A percentile compares a stretch with the other conserved stretches of the same genome.
phyloP scores from a whole-genome alignment of 176 grass and related monocot genomes.

The Rhynchospora pubera region DNA sequence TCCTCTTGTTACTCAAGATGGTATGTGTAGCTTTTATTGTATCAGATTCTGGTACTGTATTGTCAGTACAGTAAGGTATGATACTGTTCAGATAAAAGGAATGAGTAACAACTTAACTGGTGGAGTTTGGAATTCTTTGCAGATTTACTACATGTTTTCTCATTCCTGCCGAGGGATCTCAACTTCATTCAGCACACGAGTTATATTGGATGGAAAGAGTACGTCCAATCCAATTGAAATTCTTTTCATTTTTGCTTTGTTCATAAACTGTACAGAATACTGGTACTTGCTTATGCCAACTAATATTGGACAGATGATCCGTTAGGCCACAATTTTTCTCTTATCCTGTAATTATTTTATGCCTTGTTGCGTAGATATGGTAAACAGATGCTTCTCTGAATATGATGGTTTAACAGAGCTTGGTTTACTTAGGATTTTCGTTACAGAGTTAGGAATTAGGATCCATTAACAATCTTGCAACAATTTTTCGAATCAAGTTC shows the following conservation, averaged over 20 bases:
- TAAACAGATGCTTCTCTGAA: not conserved
- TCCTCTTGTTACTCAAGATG: conserved; percentile 71
- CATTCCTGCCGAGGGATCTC: conserved; percentile 80
- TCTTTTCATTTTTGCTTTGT: not conserved
- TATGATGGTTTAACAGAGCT: not conserved
- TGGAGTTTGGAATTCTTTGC: conserved; percentile 25
- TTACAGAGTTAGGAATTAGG: no score
- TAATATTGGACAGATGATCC: not conserved
- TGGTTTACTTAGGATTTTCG: not conserved
- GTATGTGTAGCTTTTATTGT: conserved; percentile 26
- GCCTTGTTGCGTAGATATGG: not conserved
- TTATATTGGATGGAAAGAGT: conserved; percentile 96
- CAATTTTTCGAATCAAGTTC: no score
- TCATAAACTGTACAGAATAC: not conserved
- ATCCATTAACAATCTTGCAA: no score
- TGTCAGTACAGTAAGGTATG: conserved; percentile 3
- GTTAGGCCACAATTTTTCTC: not conserved
- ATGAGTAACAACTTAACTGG: not conserved
- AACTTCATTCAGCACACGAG: conserved; percentile 90
- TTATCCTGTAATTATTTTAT: not conserved
- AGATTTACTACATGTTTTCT: conserved; percentile 97
- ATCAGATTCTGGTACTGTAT: not conserved
- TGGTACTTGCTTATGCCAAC: not conserved
- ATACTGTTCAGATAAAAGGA: not conserved
- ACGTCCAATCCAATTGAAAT: conserved; percentile 31